Base-by-base conservation (phyloP, 1,284 basidiomycete species). In the Cystobasidiaceae sp. region DNA sequence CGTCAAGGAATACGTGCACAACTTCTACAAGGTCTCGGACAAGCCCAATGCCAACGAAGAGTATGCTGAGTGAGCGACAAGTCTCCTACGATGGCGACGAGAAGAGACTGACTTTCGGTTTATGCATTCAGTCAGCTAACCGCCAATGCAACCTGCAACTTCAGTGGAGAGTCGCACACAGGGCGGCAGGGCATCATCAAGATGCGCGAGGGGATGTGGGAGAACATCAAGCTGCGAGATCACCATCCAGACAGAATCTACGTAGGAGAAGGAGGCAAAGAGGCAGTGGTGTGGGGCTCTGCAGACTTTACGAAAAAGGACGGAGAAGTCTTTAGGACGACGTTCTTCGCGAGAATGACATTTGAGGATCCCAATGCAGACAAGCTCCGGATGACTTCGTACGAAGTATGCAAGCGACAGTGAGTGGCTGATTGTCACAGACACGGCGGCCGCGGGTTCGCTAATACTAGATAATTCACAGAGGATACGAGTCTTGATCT, bases 181-280 rank as follows among this genome's bases (percentile, higher is more conserved):
- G 43, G 39, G 17, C 55, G 55, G 4, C 17, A 43, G n/a, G 55
- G 39, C 19, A 19, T 57, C n/a, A 44, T 57, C 5, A 57, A 57
- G 41, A 57, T 57, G 55, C 25, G 55, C 25, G 55, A 57, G 55
- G 55, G 55, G 13, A 57, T 57, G 55, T 57, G 55, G 55, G 55
- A 57, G 55, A 34, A 57, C 11, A 57, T 57, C 19, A 21, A 25
- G 33, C 25, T 28, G 28, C 37, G 55, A 6, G 55, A 45, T 23
- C 55, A 57, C 33, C 30, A 57, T 45, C 39, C 55, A 15, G 55
- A 57, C 19, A 34, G 55, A n/a, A 57, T 57, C 15, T 57, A 41
- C 41, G 44, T 46, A 21, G 43, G 43, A 4, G 55, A 57, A 33
- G 55, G 43, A 9, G 55, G 55, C 4, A 57, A 46, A 17, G 55